These are phyloP conservation scores for Annulohypoxylon bovei DNA, from an alignment of 495 filamentous ascomycete species.

Conservation along the genomic window DNA sequence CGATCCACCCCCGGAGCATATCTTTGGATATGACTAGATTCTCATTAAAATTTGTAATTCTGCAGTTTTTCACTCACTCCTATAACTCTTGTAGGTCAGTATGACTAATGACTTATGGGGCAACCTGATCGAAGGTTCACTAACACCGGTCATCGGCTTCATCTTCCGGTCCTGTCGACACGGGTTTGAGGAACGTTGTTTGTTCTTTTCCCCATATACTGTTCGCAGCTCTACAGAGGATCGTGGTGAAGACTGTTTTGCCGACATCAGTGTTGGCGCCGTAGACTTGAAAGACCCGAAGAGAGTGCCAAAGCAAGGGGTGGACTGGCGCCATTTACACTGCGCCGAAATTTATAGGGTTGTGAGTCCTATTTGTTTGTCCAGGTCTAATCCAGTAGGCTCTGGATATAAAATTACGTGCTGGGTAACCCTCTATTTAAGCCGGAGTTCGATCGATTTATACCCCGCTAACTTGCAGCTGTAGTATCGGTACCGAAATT, in stretches of 20 bases:
- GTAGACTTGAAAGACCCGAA: conserved; percentile 75
- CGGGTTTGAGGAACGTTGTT: conserved; percentile 75
- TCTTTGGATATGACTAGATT: conserved; percentile 64
- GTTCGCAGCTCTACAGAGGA: conserved; percentile 70
- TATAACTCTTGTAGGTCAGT: conserved; percentile 21
- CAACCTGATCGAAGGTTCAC: neutral
- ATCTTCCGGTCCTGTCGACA: conserved; percentile 73
- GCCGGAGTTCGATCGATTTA: conserved; percentile 14
- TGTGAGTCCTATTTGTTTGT: conserved; percentile 1
- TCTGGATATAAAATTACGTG: conserved; percentile 20
- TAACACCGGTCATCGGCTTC: conserved; percentile 74
- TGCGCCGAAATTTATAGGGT: neutral
- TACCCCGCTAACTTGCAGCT: conserved; percentile 29
- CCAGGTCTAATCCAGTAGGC: neutral
- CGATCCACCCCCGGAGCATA: conserved; percentile 59
- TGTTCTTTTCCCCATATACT: conserved; percentile 53
- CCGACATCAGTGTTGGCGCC: conserved; percentile 85
- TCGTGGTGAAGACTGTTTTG: conserved; percentile 78
- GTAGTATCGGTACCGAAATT: conserved; percentile 22
- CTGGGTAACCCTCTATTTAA: conserved; percentile 24
- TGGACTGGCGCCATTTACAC: conserved; percentile 41
- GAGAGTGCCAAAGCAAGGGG: conserved; percentile 67
- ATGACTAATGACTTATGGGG: neutral
- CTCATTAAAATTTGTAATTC: conserved; percentile 13
- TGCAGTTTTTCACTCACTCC: neutral